Evolutionary conservation across 1,284 basidiomycete species (phyloP).

Genomic region (Cryptococcus sp.): DNA sequence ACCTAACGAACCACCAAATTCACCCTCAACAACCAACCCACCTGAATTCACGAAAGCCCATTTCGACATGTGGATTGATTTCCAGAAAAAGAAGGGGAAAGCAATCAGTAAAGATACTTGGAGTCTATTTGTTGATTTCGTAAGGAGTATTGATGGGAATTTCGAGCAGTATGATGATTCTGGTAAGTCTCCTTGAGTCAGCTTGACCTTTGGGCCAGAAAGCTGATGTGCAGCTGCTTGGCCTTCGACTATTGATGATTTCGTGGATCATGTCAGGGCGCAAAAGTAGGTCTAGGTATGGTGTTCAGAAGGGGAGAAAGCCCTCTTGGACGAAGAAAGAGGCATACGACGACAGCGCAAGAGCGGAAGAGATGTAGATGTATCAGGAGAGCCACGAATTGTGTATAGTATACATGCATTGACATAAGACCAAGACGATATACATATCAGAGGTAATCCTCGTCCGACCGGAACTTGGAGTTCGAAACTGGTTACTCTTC

Average conservation of each 20-base stretch:
- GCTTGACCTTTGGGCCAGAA: not conserved
- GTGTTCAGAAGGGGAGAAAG: no score
- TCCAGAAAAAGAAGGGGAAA: conserved; percentile 64
- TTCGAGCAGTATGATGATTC: conserved; percentile 81
- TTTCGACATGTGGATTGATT: conserved; percentile 79
- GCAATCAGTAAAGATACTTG: conserved; percentile 94
- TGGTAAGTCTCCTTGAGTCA: conserved; percentile 53
- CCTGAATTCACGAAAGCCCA: conserved; percentile 66
- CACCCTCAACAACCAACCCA: conserved; percentile 30
- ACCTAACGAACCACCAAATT: conserved; percentile 40
- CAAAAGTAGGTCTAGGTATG: conserved; percentile 2
- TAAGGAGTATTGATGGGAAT: conserved; percentile 71
- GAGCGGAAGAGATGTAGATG: no score
- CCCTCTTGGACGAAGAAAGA: no score
- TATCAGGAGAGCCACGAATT: no score
- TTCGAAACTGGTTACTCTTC: no score
- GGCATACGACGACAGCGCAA: no score
- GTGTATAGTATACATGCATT: no score
- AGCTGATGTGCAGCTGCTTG: conserved; percentile 34
- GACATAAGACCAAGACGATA: no score
- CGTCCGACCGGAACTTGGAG: no score
- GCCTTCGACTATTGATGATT: conserved; percentile 50
- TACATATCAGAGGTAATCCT: no score
- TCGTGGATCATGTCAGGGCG: conserved; percentile 42
- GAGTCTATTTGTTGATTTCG: conserved; percentile 65